A percentile compares a stretch with the other conserved stretches of the same genome.
Conservation (phyloP, 73 alveolate species). For the Durusdinium trenchii region DNA sequence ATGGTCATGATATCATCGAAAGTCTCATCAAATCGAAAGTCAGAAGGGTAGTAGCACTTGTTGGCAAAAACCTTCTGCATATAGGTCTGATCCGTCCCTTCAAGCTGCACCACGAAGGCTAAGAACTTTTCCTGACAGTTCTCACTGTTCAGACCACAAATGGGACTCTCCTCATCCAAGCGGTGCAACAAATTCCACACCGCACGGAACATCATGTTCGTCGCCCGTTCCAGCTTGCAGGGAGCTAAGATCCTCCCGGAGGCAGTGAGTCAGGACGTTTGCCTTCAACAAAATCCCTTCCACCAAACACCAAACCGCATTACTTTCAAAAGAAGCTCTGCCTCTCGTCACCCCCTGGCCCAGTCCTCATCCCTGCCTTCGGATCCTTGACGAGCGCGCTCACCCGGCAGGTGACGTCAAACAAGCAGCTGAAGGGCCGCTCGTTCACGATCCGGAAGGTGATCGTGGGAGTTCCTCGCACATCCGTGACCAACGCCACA, state of each 20-base stretch:
- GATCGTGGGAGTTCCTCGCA: conserved; percentile 4
- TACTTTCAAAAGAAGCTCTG: background rate
- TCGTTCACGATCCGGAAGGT: conserved; percentile 32
- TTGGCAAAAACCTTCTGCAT: conserved; percentile 39
- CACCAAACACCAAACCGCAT: background rate
- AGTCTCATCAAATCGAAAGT: conserved; percentile 23
- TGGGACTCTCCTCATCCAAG: conserved; percentile 21
- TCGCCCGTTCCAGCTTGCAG: background rate
- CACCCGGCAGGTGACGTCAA: conserved; percentile 47
- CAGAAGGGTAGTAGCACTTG: conserved; percentile 33
- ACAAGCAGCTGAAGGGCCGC: conserved; percentile 28
- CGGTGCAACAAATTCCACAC: conserved; percentile 16
- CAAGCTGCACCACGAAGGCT: conserved; percentile 23
- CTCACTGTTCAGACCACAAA: background rate
- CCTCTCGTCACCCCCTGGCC: background rate
- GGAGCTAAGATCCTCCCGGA: background rate
- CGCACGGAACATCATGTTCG: background rate
- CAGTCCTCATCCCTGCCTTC: conserved; percentile 2
- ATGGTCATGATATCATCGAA: conserved; percentile 26
- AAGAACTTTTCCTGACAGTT: background rate
- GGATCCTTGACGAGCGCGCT: conserved; percentile 32
- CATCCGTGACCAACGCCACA: conserved; percentile 11
- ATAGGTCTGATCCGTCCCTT: conserved; percentile 29
- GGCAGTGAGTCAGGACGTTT: background rate
- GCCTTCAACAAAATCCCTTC: background rate